Evolutionary conservation across 371 early-diverging fungal genomes (phyloP).

Genomic region (Apophysomyces elegans): DNA sequence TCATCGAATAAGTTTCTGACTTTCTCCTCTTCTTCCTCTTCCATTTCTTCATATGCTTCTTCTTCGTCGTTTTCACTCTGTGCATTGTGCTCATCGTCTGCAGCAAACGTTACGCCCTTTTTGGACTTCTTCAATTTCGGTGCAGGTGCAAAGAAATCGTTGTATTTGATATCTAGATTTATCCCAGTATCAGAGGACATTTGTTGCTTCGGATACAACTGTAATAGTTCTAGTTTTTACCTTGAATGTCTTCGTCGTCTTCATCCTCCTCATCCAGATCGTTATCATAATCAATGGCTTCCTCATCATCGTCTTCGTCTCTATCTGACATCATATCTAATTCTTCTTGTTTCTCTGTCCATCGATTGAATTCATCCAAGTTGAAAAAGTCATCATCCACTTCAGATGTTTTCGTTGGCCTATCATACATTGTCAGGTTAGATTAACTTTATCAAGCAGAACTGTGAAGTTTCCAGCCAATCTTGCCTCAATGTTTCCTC

Average conservation of each 20-base stretch:
- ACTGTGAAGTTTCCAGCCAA: background rate
- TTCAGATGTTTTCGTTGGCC: conserved; percentile 46
- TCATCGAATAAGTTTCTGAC: conserved; percentile 59
- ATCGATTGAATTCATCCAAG: conserved; percentile 62
- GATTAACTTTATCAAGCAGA: background rate
- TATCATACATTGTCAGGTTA: conserved; percentile 4
- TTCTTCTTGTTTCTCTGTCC: conserved; percentile 68
- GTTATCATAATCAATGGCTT: conserved; percentile 56
- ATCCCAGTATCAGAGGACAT: background rate
- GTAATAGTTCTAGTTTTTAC: conserved; percentile 15
- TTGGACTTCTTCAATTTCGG: conserved; percentile 25
- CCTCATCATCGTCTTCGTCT: conserved; percentile 53
- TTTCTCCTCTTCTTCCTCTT: conserved; percentile 41
- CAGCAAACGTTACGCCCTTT: conserved; percentile 43
- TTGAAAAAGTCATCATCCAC: conserved; percentile 74
- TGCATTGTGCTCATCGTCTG: conserved; percentile 26
- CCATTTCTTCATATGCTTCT: conserved; percentile 42
- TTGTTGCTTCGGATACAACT: background rate
- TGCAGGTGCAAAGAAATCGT: conserved; percentile 57
- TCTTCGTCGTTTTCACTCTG: conserved; percentile 38
- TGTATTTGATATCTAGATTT: conserved; percentile 48
- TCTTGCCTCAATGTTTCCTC: conserved; percentile 7
- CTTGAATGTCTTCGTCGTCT: conserved; percentile 47
- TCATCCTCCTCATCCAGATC: conserved; percentile 55
- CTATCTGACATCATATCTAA: conserved; percentile 47